phyloP scores from a whole-genome alignment of 306 rosid species.

The Lathyrus sativus region DNA sequence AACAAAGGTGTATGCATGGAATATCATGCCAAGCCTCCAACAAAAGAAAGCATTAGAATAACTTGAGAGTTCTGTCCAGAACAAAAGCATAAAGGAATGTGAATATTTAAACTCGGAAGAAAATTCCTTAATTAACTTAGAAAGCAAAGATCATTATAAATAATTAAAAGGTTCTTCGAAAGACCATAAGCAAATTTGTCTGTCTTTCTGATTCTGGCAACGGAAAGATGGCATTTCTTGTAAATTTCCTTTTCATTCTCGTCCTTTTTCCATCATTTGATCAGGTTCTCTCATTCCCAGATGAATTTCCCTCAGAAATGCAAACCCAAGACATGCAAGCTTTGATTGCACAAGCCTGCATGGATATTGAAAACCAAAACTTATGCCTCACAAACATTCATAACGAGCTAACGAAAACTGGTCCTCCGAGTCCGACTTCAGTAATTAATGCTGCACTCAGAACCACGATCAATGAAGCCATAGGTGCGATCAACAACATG shows the following conservation, averaged over 20 bases:
- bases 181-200: slow-evolving; percentile 26
- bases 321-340: slow-evolving; percentile 52
- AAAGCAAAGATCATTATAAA: slow-evolving; percentile 42
- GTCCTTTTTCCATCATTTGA: slow-evolving; percentile 42
- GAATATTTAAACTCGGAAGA: slow-evolving; percentile 41
- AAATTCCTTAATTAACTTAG: slow-evolving; percentile 38
- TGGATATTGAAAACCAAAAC: slow-evolving; percentile 52
- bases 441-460: slow-evolving; percentile 70
- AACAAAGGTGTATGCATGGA: slow-evolving; percentile 33
- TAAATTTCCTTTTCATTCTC: slow-evolving; percentile 51
- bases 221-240: slow-evolving; percentile 48
- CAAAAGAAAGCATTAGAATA: slow-evolving; percentile 66
- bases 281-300: slow-evolving; percentile 32
- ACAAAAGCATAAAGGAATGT: slow-evolving; percentile 54
- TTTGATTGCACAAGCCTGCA: slow-evolving; percentile 67
- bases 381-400: slow-evolving; percentile 63
- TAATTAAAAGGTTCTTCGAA: slow-evolving; percentile 35
- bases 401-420: slow-evolving; percentile 52
- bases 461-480: slow-evolving; percentile 65
- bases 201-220: slow-evolving; percentile 36
- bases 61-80: slow-evolving; percentile 46
- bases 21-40: slow-evolving; percentile 48
- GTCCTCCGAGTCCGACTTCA: slow-evolving; percentile 48
- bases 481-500: slow-evolving; percentile 60
- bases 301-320: slow-evolving; percentile 47